These are phyloP conservation scores for Zymoseptoria passerinii DNA, from an alignment of 2,329 filamentous ascomycete genomes.

Conservation along the genomic window DNA sequence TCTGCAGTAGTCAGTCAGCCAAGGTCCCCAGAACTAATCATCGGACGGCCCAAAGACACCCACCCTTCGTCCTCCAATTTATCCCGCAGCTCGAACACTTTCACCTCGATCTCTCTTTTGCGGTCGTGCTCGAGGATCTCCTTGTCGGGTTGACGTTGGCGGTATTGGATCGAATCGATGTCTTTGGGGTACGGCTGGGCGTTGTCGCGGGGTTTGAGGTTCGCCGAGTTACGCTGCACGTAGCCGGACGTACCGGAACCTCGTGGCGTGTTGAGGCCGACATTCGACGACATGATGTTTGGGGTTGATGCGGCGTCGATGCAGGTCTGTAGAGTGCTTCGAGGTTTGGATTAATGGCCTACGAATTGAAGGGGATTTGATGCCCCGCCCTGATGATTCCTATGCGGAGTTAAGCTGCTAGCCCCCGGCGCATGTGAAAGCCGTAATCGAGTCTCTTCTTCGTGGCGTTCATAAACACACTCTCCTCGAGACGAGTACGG, in stretches of 20 bases:
- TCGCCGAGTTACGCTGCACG: slow-evolving; percentile 89
- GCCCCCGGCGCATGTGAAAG: neutral
- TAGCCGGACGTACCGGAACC: slow-evolving; percentile 96
- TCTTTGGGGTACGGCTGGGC: slow-evolving; percentile 64
- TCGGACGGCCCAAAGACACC: slow-evolving; percentile 20
- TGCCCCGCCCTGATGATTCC: neutral
- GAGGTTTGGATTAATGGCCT: neutral
- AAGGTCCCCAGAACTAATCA: slow-evolving; percentile 1
- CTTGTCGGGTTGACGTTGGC: slow-evolving; percentile 76
- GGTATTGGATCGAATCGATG: slow-evolving; percentile 60
- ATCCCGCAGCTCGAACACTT: slow-evolving; percentile 84
- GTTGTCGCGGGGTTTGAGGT: slow-evolving; percentile 75
- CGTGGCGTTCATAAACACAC: neutral
- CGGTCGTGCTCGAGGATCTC: slow-evolving; percentile 92
- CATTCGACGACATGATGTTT: slow-evolving; percentile 78
- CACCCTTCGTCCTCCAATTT: slow-evolving; percentile 84
- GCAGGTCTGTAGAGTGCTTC: neutral
- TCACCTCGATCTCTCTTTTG: slow-evolving; percentile 82
- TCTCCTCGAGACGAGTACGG: neutral
- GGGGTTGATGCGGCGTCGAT: neutral
- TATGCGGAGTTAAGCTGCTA: neutral
- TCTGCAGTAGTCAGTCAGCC: slow-evolving; percentile 33
- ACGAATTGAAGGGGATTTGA: neutral
- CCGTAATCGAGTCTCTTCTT: neutral
- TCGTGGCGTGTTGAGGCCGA: slow-evolving; percentile 87